Base-by-base conservation (phyloP, 208 protist species). In the Trypanosoma vivax region DNA sequence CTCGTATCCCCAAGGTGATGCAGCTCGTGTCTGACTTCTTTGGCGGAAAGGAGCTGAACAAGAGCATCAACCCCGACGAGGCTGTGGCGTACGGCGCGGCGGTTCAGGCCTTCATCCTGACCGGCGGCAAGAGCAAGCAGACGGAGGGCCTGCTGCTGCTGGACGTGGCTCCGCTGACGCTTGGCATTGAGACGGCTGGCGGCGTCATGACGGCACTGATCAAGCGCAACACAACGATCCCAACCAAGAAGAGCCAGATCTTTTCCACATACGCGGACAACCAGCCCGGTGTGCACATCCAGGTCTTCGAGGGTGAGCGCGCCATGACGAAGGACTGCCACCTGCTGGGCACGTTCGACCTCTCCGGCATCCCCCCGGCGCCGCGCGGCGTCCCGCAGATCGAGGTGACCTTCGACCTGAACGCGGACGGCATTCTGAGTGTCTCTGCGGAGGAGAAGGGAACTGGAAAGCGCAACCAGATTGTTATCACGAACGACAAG, bases 351-450 rank as follows among this genome's bases (percentile, higher is more conserved):
- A 89, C 88, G 51, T 98, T 98, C 73, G 83, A 83, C 16, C 77
- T 98, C 6, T 70, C 74, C 4, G 84, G 66, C 52, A 88, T 90
- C 29, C 78, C 78, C 5, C 72, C 78, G 10, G 53, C 72, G 45
- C 76, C 83, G 30, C 82, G 82, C 28, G 96, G 97, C 76, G 94
- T 97, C 38, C 92, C 96, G 34, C 96, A 97, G 76, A 98, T 99
- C 67, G 96, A 98, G 64, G 98, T 99, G 35, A 96, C 86, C 21
- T 99, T 99, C 55, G 97, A 99, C 81, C 74, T 99, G 23, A 96
- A 99, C 79, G 93, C 95, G 51, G 97, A 98, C 73, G 96, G 97
- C 64, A 98, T 99, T 64, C 73, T 99, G 25, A 75, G 98, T 60
- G 97, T 99, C 19, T 62, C 57, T 30, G 97, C 97, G 28, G 65